Evolutionary conservation across 2,329 filamentous ascomycete genomes (phyloP).

Genomic region (Hyphodiscus sp.): DNA sequence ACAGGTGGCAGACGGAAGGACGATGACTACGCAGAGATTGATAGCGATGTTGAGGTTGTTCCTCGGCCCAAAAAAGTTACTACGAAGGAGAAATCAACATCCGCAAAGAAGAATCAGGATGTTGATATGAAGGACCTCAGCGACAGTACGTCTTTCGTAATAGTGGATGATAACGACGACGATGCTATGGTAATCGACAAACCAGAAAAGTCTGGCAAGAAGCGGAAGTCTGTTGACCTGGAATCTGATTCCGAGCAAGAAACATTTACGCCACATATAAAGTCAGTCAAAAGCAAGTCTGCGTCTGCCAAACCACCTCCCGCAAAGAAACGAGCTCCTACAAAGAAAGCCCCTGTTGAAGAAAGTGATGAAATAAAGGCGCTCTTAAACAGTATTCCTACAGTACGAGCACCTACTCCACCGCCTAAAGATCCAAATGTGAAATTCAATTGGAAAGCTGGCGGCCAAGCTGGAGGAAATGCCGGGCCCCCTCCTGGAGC

Average conservation of each 20-base stretch:
- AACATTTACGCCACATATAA: constrained; percentile 49
- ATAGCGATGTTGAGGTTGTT: constrained; percentile 61
- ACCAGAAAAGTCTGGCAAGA: constrained; percentile 36
- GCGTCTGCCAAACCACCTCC: constrained; percentile 26
- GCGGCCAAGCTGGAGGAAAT: constrained; percentile 49
- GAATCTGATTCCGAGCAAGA: constrained; percentile 52
- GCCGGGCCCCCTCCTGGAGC: constrained; percentile 57
- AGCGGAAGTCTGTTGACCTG: constrained; percentile 51
- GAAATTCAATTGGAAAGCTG: constrained; percentile 77
- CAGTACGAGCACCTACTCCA: constrained; percentile 75
- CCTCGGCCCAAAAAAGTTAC: constrained; percentile 49
- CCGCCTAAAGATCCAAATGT: constrained; percentile 61
- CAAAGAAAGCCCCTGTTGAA: constrained; percentile 55
- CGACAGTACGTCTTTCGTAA: constrained; percentile 26
- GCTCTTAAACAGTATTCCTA: constrained; percentile 83
- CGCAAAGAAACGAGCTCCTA: constrained; percentile 11
- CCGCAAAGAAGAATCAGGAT: constrained; percentile 37
- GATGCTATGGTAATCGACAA: constrained; percentile 31
- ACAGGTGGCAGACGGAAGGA: constrained; percentile 59
- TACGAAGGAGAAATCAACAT: constrained; percentile 32
- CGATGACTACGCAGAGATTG: constrained; percentile 65
- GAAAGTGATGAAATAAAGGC: constrained; percentile 71
- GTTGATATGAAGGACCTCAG: constrained; percentile 34
- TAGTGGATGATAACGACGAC: constrained; percentile 43
- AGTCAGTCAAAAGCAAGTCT: constrained; percentile 33